Conservation (phyloP, 257 asterid genomes). For the Rehmannia glutinosa region DNA sequence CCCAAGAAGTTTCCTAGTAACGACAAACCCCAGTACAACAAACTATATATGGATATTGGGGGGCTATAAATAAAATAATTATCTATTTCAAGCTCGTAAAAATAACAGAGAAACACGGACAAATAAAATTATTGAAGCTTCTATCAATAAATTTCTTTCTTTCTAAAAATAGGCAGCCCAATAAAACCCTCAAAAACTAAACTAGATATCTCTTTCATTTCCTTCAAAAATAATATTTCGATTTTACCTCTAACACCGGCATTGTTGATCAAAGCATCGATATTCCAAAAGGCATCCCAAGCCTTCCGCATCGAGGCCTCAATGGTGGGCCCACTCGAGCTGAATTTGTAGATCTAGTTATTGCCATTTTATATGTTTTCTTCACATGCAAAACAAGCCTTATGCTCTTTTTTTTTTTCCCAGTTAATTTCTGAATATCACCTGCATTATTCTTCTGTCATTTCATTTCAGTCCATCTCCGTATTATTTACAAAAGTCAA, state of each 20-base stretch:
- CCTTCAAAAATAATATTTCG: too few species aligned
- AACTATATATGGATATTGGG: not conserved
- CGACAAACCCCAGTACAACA: not conserved
- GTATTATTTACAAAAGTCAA: not conserved
- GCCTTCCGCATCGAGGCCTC: constrained; percentile 47
- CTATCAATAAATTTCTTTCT: too few species aligned
- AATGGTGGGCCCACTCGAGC: constrained; percentile 26
- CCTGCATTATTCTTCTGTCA: too few species aligned
- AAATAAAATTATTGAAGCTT: too few species aligned
- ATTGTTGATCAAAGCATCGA: constrained; percentile 60
- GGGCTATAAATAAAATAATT: not conserved
- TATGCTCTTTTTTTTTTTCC: too few species aligned
- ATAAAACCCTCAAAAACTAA: too few species aligned
- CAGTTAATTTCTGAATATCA: too few species aligned
- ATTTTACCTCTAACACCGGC: constrained; percentile 62
- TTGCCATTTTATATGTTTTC: not conserved
- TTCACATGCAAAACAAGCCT: not conserved
- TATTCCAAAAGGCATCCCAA: constrained; percentile 60
- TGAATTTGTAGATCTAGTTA: not conserved
- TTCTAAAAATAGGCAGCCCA: too few species aligned
- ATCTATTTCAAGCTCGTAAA: not conserved
- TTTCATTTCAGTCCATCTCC: too few species aligned
- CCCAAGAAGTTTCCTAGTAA: not conserved
- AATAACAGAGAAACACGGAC: not conserved
- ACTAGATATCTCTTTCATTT: not conserved